Base-by-base conservation (phyloP, 257 asterid species). In the Parsonsia alboflavescens region DNA sequence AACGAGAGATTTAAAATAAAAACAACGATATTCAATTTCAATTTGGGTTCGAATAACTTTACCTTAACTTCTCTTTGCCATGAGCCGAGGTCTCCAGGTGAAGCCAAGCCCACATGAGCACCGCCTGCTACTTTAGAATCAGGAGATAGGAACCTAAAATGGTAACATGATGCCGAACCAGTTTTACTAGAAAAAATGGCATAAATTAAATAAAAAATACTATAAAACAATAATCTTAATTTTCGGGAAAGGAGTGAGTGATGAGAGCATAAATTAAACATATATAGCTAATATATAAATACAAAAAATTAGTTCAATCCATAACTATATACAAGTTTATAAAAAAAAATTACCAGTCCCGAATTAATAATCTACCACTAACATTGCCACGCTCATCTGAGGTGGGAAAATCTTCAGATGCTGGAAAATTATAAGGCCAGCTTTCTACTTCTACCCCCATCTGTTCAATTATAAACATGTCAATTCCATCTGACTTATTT, bases 31-130 rank as follows among this genome's bases (percentile, higher is more conserved):
- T n/a, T n/a, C n/a, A n/a, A n/a, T n/a, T n/a, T n/a, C n/a, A n/a
- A n/a, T n/a, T n/a, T n/a, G n/a, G n/a, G n/a, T n/a, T n/a, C n/a
- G n/a, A n/a, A n/a, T n/a, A n/a, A n/a, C n/a, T 6, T 73, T 36
- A 88, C 93, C 91, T 91, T 89, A 80, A 85, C 80, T 82, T 91
- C 97, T 81, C 84, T 86, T 82, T 91, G 95, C 91, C 91, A 91
- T 19, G 97, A 91, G 48, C 93, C 97, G 45, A 10, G 66, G 13
- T 86, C 88, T 28, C 97, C 97, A 16, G 85, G 91, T 44, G 82
- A 82, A 68, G 97, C 95, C 77, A 89, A 70, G 33, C 97, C 97
- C 16, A 91, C 84, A 69, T 83, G 82, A 7, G 95, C 91, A 16
- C 87, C 89, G 70, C 77, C 68, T 24, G 85, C 93, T 1, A 83